Conservation (phyloP, 768 basidiomycete genomes). For the Podaxis sp. region DNA sequence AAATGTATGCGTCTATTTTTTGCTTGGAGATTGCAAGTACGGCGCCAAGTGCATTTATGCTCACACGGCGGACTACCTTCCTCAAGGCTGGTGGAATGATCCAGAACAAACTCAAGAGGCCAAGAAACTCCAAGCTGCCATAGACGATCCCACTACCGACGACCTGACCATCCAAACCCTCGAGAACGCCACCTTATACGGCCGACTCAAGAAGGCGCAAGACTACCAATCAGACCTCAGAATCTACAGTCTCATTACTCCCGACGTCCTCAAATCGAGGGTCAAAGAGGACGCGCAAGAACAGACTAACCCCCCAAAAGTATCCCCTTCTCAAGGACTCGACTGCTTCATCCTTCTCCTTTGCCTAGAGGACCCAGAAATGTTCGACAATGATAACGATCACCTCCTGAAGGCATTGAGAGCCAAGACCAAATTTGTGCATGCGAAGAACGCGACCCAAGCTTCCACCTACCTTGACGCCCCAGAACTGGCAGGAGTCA, state of each 20-base stretch:
- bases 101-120: constrained; percentile 3
- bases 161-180: background rate
- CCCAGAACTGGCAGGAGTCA: constrained; percentile 29
- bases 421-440: constrained; percentile 22
- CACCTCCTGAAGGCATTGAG: constrained; percentile 29
- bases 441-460: constrained; percentile 17
- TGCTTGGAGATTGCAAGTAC: constrained; percentile 41
- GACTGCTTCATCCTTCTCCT: constrained; percentile 29
- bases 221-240: background rate
- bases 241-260: background rate
- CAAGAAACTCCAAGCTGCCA: background rate
- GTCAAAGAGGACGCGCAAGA: constrained; percentile 2
- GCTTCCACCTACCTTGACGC: constrained; percentile 28
- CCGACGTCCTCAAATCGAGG: constrained; percentile 6
- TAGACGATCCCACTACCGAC: background rate
- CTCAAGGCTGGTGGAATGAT: constrained; percentile 33
- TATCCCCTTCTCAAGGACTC: background rate
- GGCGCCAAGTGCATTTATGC: constrained; percentile 40
- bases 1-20: constrained; percentile 46
- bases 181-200: background rate
- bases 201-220: background rate
- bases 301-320: background rate
- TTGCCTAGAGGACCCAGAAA: constrained; percentile 26
- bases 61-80: constrained; percentile 40
- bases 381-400: constrained; percentile 22